Evolutionary conservation across 352 stramenopile species (phyloP).

Genomic region (Phytophthora quininea): DNA sequence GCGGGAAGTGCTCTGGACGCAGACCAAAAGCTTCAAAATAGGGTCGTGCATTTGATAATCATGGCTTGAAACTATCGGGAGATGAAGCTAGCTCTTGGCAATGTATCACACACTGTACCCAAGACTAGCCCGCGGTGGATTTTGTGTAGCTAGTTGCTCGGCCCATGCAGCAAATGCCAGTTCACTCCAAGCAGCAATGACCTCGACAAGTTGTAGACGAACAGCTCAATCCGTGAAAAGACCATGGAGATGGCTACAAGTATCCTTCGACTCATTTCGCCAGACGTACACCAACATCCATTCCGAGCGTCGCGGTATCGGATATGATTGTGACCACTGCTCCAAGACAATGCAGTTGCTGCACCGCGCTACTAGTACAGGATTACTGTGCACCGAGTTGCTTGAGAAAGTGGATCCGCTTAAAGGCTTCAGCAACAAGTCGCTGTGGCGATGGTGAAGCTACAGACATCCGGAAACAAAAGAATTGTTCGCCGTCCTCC

Average conservation of each 20-base stretch:
- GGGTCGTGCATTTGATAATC: constrained; percentile 7
- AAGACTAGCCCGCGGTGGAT: neutral
- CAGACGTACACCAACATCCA: neutral
- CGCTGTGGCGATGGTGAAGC: constrained; percentile 5
- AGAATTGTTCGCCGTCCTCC: constrained; percentile 48
- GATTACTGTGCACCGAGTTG: constrained; percentile 30
- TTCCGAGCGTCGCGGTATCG: neutral
- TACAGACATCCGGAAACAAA: constrained; percentile 34
- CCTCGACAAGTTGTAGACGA: neutral
- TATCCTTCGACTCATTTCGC: neutral
- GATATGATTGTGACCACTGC: neutral
- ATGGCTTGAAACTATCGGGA: constrained; percentile 40
- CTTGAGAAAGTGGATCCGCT: constrained; percentile 40
- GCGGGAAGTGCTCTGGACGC: neutral
- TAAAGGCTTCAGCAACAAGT: constrained; percentile 33
- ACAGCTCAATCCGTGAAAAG: neutral
- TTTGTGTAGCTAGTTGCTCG: neutral
- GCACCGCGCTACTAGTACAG: neutral
- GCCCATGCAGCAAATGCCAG: neutral
- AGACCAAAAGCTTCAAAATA: neutral
- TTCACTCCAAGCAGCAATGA: neutral
- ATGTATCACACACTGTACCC: constrained; percentile 20
- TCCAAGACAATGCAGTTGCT: neutral
- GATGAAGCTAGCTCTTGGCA: constrained; percentile 29
- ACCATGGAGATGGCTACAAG: neutral